These are phyloP conservation scores for Pinus tabuliformis DNA, from an alignment of 75 land plant genomes.

Conservation along the genomic window DNA sequence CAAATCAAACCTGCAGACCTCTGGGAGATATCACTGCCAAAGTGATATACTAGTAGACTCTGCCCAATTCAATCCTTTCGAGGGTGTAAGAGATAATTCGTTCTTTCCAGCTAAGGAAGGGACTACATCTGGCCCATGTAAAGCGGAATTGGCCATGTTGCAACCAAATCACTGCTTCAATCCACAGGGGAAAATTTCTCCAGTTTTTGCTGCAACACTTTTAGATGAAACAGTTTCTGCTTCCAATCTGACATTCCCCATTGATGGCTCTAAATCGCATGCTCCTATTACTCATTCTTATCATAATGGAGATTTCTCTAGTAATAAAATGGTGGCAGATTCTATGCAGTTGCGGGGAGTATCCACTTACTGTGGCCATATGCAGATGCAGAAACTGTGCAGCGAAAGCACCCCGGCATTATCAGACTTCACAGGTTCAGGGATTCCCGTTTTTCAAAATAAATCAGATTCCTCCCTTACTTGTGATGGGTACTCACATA, in stretches of 20 bases:
- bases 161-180: background rate
- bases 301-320: background rate
- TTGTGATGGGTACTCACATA: background rate
- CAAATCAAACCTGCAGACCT: background rate
- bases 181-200: slow-evolving; percentile 4
- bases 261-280: background rate
- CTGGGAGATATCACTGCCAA: background rate
- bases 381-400: background rate
- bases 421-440: background rate
- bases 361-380: background rate
- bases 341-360: background rate
- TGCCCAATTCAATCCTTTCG: background rate
- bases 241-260: background rate
- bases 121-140: background rate
- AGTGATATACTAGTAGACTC: background rate
- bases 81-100: background rate
- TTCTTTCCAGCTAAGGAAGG: slow-evolving; percentile 3
- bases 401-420: background rate
- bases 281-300: background rate
- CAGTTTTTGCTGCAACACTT: background rate
- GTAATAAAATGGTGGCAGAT: background rate
- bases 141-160: background rate
- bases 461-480: background rate
- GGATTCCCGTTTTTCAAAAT: background rate
- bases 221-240: background rate